Conservation (phyloP, 2,329 filamentous ascomycete species). For the Aspergillus hortae region DNA sequence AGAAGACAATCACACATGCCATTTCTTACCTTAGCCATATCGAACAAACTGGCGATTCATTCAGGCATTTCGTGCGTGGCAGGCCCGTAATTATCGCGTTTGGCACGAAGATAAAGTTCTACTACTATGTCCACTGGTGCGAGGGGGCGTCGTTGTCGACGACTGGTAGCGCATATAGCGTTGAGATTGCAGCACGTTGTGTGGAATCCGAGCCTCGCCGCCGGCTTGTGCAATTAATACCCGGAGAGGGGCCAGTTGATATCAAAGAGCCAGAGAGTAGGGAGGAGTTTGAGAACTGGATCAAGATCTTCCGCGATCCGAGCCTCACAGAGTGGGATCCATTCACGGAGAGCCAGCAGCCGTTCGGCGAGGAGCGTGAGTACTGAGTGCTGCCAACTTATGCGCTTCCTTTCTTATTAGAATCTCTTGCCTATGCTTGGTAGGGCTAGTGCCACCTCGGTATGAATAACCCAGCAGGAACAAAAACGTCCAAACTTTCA, state of each 20-base stretch:
- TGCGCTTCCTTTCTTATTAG: too few relatives aligned
- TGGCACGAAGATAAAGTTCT: conserved; percentile 9
- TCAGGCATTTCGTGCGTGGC: neutral
- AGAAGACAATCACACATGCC: conserved; percentile 6
- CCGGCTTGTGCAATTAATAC: conserved; percentile 12
- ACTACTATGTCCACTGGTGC: conserved; percentile 13
- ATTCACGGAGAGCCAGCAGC: conserved; percentile 1
- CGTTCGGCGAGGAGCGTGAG: neutral
- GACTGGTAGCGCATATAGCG: conserved; percentile 1
- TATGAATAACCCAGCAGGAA: too few relatives aligned
- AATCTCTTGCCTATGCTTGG: too few relatives aligned
- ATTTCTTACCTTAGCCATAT: conserved; percentile 2
- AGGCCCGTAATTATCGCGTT: conserved; percentile 14
- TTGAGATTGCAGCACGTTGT: conserved; percentile 6
- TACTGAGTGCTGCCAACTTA: neutral
- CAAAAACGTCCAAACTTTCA: too few relatives aligned
- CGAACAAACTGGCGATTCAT: neutral
- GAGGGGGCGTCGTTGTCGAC: neutral
- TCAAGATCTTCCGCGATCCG: conserved; percentile 5
- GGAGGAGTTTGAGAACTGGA: conserved; percentile 11
- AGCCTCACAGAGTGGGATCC: conserved; percentile 8
- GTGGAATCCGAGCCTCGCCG: conserved; percentile 8
- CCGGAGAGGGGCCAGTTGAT: conserved; percentile 8
- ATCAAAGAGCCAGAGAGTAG: conserved; percentile 3
- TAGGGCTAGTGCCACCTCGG: too few relatives aligned